Evolutionary conservation across 2,329 filamentous ascomycete species (phyloP), one percentile per base, ranked within the genome.

Genomic region (Diaporthe amygdali): DNA sequence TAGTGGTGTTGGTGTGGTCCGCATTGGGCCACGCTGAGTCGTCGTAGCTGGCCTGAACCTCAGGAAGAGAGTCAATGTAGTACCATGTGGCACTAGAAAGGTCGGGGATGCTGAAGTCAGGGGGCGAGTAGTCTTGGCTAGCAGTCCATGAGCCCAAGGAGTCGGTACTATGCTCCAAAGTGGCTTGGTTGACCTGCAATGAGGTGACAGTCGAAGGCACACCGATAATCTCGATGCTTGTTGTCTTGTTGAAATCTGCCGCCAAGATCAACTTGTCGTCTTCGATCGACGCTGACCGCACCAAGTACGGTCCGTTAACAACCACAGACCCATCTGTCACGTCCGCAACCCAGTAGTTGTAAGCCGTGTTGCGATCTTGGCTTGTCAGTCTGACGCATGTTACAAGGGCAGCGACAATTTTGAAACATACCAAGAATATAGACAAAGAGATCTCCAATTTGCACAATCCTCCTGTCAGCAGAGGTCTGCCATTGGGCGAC

Each of bases 191-290:
- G 56, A 85, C 72, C 1, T 79, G 74, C 5, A 91, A 77, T 0
- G 78, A 80, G 1, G 86, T 85, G 2, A 88, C 82, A 1, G 77
- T 78, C 0, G 82, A 77, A 0, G 90, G 87, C 0, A 88, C 90
- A 5, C 92, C 90, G 41, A 94, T 88, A 27, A 96, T 84, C 75
- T 95, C 92, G 20, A 96, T 80, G 0, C 87, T 76, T 0, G 91
- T 90, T 0, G 92, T 94, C 0, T 85, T 80, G 75, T 96, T 95
- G 74, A 95, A 86, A 76, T 96, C 93, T 3, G 91, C 93, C 6
- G 87, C 88, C 2, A 96, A 78, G 9, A 87, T 83, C 5, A 96
- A 83, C 1, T 86, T 85, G n/a, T 81, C 82, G 3, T 86, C 88
- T 5, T 87, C 76, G 0, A 92, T 77, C 2, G 85, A 84, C 0